A percentile compares a stretch with the other conserved stretches of the same genome.
Conservation (phyloP, 2,329 filamentous ascomycete genomes). For the Calonectria pseudoturangicola region DNA sequence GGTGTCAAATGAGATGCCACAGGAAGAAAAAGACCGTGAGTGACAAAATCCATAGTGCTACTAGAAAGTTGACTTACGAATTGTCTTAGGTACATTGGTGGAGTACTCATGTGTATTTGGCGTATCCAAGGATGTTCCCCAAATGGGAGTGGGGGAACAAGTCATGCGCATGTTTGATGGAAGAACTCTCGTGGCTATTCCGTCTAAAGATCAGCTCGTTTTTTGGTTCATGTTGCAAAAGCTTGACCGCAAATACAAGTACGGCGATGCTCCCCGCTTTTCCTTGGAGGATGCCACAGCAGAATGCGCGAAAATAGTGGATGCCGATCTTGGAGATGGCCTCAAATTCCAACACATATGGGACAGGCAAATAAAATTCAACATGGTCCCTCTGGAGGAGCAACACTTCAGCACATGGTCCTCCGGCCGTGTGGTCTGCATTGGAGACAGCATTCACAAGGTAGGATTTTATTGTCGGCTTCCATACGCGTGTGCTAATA, state of each 20-base stretch:
- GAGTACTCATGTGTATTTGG: conserved; percentile 16
- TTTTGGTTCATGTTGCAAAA: conserved; percentile 18
- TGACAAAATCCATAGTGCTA: background rate
- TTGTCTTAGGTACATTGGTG: background rate
- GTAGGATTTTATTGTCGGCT: background rate
- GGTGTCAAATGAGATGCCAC: conserved; percentile 32
- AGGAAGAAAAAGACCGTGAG: background rate
- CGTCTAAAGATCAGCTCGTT: background rate
- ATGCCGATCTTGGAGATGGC: background rate
- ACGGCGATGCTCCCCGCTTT: conserved; percentile 9
- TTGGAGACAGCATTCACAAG: conserved; percentile 25
- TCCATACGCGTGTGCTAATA: background rate
- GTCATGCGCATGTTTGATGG: conserved; percentile 7
- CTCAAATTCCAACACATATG: conserved; percentile 1
- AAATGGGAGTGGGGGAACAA: background rate
- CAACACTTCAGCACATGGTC: conserved; percentile 4
- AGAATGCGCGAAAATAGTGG: background rate
- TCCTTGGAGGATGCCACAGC: background rate
- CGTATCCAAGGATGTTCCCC: background rate
- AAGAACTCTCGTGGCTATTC: conserved; percentile 2
- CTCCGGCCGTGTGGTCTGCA: conserved; percentile 1
- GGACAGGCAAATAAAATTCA: background rate
- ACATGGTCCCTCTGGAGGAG: conserved; percentile 13
- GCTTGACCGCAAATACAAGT: conserved; percentile 6
- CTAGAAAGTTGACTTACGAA: background rate